Percentiles rank a stretch among this genome's conserved stretches.
Conservation (phyloP, 495 filamentous ascomycete species). For the Aspergillus egyptiacus region DNA sequence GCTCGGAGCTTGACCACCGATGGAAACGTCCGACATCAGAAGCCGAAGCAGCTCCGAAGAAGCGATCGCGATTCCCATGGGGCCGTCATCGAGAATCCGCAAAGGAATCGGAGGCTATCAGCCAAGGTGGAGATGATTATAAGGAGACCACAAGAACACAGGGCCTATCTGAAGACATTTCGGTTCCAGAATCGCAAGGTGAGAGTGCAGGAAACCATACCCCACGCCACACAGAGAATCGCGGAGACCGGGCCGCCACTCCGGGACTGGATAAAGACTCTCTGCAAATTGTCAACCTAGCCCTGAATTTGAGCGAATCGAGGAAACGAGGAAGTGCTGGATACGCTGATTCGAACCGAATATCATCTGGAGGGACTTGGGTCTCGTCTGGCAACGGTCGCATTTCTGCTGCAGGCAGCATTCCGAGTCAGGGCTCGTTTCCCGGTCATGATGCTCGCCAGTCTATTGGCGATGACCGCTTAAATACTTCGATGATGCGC, state of each 20-base stretch:
- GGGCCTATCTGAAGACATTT: background rate
- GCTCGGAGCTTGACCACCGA: slow-evolving; percentile 22
- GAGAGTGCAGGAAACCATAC: slow-evolving; percentile 7
- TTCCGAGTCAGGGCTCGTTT: slow-evolving; percentile 11
- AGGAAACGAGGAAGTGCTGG: slow-evolving; percentile 49
- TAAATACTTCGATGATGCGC: background rate
- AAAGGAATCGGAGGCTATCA: slow-evolving; percentile 15
- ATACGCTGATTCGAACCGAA: slow-evolving; percentile 19
- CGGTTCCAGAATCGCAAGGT: slow-evolving; percentile 8
- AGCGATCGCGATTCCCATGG: slow-evolving; percentile 37
- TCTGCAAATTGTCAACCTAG: slow-evolving; percentile 83
- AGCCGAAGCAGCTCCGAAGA: slow-evolving; percentile 32
- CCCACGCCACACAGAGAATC: background rate
- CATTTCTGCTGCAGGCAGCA: slow-evolving; percentile 15
- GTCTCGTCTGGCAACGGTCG: slow-evolving; percentile 39
- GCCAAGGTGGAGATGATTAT: slow-evolving; percentile 5
- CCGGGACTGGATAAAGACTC: slow-evolving; percentile 62
- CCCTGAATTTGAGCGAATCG: slow-evolving; percentile 81
- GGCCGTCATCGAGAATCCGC: slow-evolving; percentile 29
- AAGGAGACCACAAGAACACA: background rate
- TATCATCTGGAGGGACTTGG: slow-evolving; percentile 43
- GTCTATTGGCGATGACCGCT: slow-evolving; percentile 10
- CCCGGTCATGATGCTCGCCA: slow-evolving; percentile 19
- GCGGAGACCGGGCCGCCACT: slow-evolving; percentile 11
- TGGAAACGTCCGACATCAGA: slow-evolving; percentile 33